A percentile compares a stretch with the other conserved stretches of the same genome.
phyloP scores from a whole-genome alignment of 2,329 filamentous ascomycete genomes.

The Phyllosticta capitalensis region DNA sequence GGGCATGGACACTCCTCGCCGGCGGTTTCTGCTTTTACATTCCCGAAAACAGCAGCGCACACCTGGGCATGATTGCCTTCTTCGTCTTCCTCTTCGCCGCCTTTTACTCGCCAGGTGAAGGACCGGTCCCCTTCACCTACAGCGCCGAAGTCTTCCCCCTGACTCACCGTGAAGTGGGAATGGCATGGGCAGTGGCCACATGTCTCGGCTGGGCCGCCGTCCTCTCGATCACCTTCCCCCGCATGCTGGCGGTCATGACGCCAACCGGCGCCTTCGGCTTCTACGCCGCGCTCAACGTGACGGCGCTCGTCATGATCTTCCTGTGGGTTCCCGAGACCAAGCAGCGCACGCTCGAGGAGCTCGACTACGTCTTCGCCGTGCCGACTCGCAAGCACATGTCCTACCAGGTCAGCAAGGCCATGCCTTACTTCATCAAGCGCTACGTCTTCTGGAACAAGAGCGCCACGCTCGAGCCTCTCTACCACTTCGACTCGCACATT shows the following conservation, averaged over 20 bases:
- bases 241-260: conserved; percentile 44
- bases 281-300: conserved; percentile 50
- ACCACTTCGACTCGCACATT: conserved; percentile 23
- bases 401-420: conserved; percentile 29
- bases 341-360: conserved; percentile 38
- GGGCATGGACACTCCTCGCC: conserved; percentile 35
- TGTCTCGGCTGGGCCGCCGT: conserved; percentile 52
- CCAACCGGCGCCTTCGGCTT: conserved; percentile 51
- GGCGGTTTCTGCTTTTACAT: conserved; percentile 47
- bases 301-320: conserved; percentile 55
- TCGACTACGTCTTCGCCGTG: conserved; percentile 43
- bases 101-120: conserved; percentile 33
- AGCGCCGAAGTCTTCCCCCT: conserved; percentile 61
- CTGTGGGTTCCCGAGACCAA: conserved; percentile 44
- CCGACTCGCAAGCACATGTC: conserved; percentile 31
- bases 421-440: conserved; percentile 39
- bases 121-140: conserved; percentile 57
- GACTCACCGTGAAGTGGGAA: conserved; percentile 61
- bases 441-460: conserved; percentile 32
- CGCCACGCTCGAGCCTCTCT: conserved; percentile 24
- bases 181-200: conserved; percentile 60
- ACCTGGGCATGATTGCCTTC: conserved; percentile 42
- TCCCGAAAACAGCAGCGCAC: conserved; percentile 27
- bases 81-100: conserved; percentile 50
- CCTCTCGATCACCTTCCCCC: conserved; percentile 54